Evolutionary conservation across 768 basidiomycete genomes (phyloP).

Genomic region (Suillus hirtellus): DNA sequence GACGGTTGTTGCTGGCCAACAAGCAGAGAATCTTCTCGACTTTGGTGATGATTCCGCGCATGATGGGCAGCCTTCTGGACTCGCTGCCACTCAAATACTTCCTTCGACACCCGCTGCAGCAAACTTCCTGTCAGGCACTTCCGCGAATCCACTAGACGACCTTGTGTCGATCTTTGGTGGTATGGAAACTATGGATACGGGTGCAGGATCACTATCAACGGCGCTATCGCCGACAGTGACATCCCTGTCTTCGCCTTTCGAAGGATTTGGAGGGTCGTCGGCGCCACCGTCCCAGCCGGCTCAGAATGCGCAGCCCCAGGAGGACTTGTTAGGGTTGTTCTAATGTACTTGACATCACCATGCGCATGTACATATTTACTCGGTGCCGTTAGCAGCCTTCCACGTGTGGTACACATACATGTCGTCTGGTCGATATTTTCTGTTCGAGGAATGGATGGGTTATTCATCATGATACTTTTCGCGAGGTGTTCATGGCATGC

Average conservation of each 20-base stretch:
- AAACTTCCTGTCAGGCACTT: constrained; percentile 74
- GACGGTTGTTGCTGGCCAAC: constrained; percentile 88
- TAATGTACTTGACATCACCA: constrained; percentile 23
- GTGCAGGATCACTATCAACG: constrained; percentile 18
- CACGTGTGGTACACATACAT: not conserved
- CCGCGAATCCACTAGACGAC: constrained; percentile 89
- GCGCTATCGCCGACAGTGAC: constrained; percentile 14
- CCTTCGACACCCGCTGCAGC: constrained; percentile 72
- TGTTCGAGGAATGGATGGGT: not conserved
- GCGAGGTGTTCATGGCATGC: not conserved
- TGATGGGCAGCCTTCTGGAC: constrained; percentile 68
- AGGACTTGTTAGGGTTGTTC: constrained; percentile 59
- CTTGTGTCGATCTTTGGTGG: constrained; percentile 89
- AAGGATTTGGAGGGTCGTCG: constrained; percentile 19
- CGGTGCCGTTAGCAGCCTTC: not conserved
- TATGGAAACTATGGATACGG: constrained; percentile 33
- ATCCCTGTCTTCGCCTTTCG: constrained; percentile 21
- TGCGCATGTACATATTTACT: not conserved
- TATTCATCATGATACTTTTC: not conserved
- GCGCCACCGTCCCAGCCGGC: constrained; percentile 13
- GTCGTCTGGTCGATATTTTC: not conserved
- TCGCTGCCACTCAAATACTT: constrained; percentile 76
- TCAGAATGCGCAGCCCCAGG: constrained; percentile 37
- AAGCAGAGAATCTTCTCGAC: constrained; percentile 93
- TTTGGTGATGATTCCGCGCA: constrained; percentile 73